Base-by-base conservation (phyloP, 23 red algal genomes). In the Gracilaria caudata region DNA sequence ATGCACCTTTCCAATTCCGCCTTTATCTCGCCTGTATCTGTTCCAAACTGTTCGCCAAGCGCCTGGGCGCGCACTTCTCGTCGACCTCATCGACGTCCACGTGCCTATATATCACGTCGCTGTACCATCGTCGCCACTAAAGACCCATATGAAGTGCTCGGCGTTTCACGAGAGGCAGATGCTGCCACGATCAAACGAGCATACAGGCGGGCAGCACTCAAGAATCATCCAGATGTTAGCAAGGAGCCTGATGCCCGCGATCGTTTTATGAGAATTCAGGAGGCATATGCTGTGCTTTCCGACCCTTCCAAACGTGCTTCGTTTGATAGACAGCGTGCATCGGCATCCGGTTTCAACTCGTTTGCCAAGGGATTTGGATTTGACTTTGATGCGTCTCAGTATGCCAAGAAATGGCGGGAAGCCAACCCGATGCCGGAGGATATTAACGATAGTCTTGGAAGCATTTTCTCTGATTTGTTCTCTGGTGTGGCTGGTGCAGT, bases 161-260 rank as follows among this genome's bases (percentile, higher is more conserved):
- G 79, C 35, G 58, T 98, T 39, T 17, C 63, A 6, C 30, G 32
- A 14, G 84, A 94, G 12, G 91, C 95, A 1, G 89, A 94, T 59
- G 55, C 79, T 8, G 19, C 75, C 11, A 81, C 92, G 10, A 95
- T 99, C 57, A 99, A 99, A 71, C 86, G 89, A 13, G 97, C 97
- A 21, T 99, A 94, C 80, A 87, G 97, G 34, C 80, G 84, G 0
- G 82, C 78, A 1, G 97, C 97, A 19, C 84, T 95, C 35, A 77
- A 94, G 65, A 92, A 88, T 58, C 97, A 99, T 56, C 97, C 97
- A 33, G 97, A 99, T 65, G 97, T 94, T 8, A 86, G 80, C 71
- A 95, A 95, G 59, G 77, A 84, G 55, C 97, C 97, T 0, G 66
- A 94, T 37, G 97, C 97, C 0, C 73, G 83, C 46, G 97, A 95